Conservation (phyloP, 1,139 yeast species). For the Taphrina pruni region DNA sequence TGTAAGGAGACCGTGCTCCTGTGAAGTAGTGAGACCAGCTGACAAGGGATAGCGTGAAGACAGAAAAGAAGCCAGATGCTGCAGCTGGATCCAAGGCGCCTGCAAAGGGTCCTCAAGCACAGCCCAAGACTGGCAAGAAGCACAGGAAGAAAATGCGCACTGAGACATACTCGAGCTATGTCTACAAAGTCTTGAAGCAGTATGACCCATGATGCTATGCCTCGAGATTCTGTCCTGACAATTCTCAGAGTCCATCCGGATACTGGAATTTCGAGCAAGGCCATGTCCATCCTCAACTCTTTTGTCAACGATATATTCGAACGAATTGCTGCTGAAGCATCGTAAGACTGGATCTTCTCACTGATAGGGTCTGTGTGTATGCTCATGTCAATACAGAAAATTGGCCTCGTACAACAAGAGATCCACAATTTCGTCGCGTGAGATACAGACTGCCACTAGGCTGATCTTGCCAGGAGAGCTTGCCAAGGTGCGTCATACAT, state of each 20-base stretch:
- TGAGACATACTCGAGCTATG: slow-evolving; percentile 98
- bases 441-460: slow-evolving; percentile 99
- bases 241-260: slow-evolving; percentile 66
- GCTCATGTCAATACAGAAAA: slow-evolving; percentile 54
- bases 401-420: slow-evolving; percentile 99
- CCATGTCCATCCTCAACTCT: slow-evolving; percentile 99
- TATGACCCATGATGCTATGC: too few species aligned
- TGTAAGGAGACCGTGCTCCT: background rate
- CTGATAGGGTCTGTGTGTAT: background rate
- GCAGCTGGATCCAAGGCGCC: slow-evolving; percentile 58
- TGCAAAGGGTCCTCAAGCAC: slow-evolving; percentile 83
- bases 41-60: slow-evolving; percentile 40
- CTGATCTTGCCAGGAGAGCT: slow-evolving; percentile 99
- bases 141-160: slow-evolving; percentile 96
- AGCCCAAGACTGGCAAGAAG: slow-evolving; percentile 84
- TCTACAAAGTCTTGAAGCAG: slow-evolving; percentile 96
- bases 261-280: slow-evolving; percentile 99
- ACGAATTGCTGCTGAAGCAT: slow-evolving; percentile 97
- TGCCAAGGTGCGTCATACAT: slow-evolving; percentile 63
- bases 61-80: slow-evolving; percentile 66
- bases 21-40: background rate
- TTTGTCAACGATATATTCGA: slow-evolving; percentile 87
- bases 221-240: background rate
- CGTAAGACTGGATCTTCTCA: slow-evolving; percentile 57
- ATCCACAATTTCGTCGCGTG: slow-evolving; percentile 98